Conservation (phyloP, 805 yeast genomes). For the Candida loeiensis region DNA sequence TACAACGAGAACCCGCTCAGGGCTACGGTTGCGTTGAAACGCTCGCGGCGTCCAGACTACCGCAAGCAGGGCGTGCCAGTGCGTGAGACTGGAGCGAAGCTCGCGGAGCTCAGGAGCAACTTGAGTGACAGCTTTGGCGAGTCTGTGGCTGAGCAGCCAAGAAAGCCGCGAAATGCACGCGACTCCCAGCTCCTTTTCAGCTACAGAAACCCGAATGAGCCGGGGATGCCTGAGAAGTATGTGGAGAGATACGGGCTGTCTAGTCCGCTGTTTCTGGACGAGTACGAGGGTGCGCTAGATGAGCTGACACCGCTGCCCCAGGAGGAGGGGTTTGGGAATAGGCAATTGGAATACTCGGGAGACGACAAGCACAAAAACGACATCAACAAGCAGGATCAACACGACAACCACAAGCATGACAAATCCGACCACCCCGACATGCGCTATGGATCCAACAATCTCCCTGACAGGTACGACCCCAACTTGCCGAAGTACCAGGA, state of each 20-base stretch:
- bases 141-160: constrained; percentile 1
- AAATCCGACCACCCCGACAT: no score
- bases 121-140: constrained; percentile 13
- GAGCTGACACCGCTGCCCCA: no score
- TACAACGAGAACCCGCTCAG: constrained; percentile 3
- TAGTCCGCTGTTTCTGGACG: not conserved
- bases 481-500: no score
- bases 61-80: constrained; percentile 21
- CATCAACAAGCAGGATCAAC: no score
- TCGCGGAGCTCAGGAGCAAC: constrained; percentile 23
- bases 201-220: constrained; percentile 26
- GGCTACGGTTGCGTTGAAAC: constrained; percentile 27
- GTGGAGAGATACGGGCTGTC: not conserved
- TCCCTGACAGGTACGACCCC: no score
- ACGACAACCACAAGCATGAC: no score
- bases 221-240: not conserved
- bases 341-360: no score
- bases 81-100: constrained; percentile 13
- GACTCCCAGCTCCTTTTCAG: constrained; percentile 35
- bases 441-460: no score
- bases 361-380: no score
- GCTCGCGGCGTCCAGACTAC: constrained; percentile 41
- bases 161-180: constrained; percentile 17
- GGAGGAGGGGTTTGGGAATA: no score
- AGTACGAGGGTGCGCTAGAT: not conserved